Base-by-base conservation (phyloP, 2,329 filamentous ascomycete species). In the Chlorencoelia australis region DNA sequence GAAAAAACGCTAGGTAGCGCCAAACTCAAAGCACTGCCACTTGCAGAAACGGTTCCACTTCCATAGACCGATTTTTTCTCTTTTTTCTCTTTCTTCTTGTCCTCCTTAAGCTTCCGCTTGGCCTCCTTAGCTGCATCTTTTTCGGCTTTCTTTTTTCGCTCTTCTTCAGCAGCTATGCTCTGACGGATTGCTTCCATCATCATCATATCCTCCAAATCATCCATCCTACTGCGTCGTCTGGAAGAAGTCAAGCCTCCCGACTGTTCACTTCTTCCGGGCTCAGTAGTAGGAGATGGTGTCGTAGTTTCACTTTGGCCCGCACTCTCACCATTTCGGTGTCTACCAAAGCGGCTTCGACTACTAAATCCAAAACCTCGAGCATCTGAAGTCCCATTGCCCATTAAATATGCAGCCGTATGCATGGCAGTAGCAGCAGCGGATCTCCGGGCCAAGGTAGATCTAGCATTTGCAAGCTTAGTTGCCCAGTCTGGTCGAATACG, bases 171-270 rank as follows among this genome's bases (percentile, higher is more conserved):
- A 0, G 82, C 87, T n/a, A 98, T 66, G 31, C 87, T 94, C 19
- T 94, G 60, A 25, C 91, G 72, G 31, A 98, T 93, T 0, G 91
- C 91, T 58, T 98, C 91, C 69, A 91, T 86, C 68, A 96, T 87
- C 91, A 98, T 98, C 67, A 98, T 83, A 32, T 94, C 89, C 57
- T 98, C 91, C 0, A 96, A 69, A 49, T 96, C 88, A 15, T 93
- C 85, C 55, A 93, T 75, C 19, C 85, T 71, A 43, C 75, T 64
- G 41, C 78, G 62, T 26, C 48, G 47, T 25, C 50, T 20, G 16
- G 36, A 41, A 13, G 39, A 42, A 62, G 62, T 35, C 30, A 44
- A 39, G 7, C 45, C 34, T 8, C 45, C 22, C 16, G 42, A 35
- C 20, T 57, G 57, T 9, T 52, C 57, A 18, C 31, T 45, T 19